A percentile compares a stretch with the other conserved stretches of the same genome.
phyloP scores from a whole-genome alignment of 164 flowering plant species.

The Tinospora cordifolia region DNA sequence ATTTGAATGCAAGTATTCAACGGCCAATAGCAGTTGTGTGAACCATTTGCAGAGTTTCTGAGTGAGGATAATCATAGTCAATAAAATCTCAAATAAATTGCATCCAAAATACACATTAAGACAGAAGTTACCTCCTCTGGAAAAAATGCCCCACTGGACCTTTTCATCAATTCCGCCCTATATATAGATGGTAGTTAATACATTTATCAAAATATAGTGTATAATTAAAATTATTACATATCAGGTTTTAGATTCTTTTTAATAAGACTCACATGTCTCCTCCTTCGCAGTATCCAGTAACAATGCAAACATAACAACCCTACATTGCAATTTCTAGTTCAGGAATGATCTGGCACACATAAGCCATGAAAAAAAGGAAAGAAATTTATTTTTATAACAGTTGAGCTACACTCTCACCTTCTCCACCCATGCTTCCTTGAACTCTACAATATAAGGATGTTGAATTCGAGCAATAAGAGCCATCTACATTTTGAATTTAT shows the following conservation, averaged over 20 bases:
- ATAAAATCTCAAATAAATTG: background rate
- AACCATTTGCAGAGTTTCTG: constrained; percentile 99
- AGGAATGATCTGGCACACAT: constrained; percentile 14
- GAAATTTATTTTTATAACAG: background rate
- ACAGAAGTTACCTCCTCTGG: constrained; percentile 75
- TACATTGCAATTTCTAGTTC: constrained; percentile 27
- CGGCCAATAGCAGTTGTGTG: constrained; percentile 80
- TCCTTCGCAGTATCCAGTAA: constrained; percentile 98
- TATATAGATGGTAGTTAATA: background rate
- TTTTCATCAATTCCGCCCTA: constrained; percentile 97
- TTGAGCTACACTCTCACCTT: constrained; percentile 39
- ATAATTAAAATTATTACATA: background rate
- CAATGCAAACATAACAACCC: constrained; percentile 99
- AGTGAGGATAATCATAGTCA: constrained; percentile 12
- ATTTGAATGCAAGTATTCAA: constrained; percentile 86
- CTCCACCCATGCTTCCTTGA: constrained; percentile 99
- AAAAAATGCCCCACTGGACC: constrained; percentile 65
- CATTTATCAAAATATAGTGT: background rate
- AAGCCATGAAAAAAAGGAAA: background rate
- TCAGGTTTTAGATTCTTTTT: background rate
- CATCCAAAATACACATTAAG: background rate
- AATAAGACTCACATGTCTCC: constrained; percentile 86
- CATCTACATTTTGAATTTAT: constrained; percentile 49
- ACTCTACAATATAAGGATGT: constrained; percentile 90
- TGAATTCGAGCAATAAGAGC: constrained; percentile 89